Percentiles rank a stretch among this genome's conserved stretches.
Evolutionary conservation across 768 basidiomycete genomes (phyloP).

Genomic region (Xanthoconium purpureum): DNA sequence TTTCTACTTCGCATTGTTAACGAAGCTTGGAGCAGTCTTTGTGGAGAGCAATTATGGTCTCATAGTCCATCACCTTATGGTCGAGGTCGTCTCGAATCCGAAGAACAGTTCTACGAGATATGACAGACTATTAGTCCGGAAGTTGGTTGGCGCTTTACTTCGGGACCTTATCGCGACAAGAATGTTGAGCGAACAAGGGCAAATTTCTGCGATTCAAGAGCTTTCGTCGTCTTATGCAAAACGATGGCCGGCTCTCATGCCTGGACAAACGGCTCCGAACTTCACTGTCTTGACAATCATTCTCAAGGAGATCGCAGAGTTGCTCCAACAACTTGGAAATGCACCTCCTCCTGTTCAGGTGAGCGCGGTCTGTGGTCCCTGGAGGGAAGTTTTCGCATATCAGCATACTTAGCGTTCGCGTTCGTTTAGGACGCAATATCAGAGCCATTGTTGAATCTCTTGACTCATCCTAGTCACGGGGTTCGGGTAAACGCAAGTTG

Average conservation of each 20-base stretch:
- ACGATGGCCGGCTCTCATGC: conserved; percentile 92
- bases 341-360: conserved; percentile 88
- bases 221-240: conserved; percentile 78
- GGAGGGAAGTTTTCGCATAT: not conserved
- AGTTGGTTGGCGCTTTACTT: conserved; percentile 71
- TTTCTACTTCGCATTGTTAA: conserved; percentile 77
- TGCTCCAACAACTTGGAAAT: conserved; percentile 88
- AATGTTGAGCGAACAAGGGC: conserved; percentile 90
- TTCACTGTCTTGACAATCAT: conserved; percentile 69
- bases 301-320: conserved; percentile 78
- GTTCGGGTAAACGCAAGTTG: conserved; percentile 86
- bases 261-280: conserved; percentile 70
- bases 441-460: conserved; percentile 80
- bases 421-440: conserved; percentile 68
- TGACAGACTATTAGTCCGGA: conserved; percentile 70
- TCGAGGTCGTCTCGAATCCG: conserved; percentile 66
- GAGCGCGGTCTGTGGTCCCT: conserved; percentile 9
- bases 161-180: conserved; percentile 85
- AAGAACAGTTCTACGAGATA: conserved; percentile 58
- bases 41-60: conserved; percentile 81
- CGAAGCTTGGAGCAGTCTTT: conserved; percentile 69
- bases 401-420: not conserved
- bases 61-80: conserved; percentile 74
- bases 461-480: conserved; percentile 83
- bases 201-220: conserved; percentile 88